Conservation (phyloP, 176 grass and related monocot genomes). For the Eragrostis curvula region DNA sequence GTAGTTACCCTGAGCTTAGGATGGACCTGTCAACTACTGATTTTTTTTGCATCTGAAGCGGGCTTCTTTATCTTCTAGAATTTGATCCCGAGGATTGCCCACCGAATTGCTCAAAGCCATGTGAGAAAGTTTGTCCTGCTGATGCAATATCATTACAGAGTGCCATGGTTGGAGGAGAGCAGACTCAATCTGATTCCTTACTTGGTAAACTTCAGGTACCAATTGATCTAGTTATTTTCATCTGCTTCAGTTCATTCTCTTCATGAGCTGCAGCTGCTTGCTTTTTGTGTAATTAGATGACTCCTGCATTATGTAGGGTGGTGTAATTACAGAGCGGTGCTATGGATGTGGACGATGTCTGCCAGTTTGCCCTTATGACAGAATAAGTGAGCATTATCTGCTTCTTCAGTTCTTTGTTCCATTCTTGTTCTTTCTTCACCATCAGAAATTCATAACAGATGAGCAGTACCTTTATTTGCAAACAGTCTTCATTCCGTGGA, state of each 20-base stretch:
- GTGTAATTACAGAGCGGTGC: conserved; percentile 82
- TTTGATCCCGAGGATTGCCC: conserved; percentile 92
- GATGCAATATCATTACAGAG: conserved; percentile 73
- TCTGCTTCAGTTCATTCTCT: conserved; percentile 14
- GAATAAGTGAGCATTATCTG: conserved; percentile 69
- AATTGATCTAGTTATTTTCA: conserved; percentile 15
- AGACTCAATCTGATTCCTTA: conserved; percentile 26
- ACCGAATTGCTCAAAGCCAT: conserved; percentile 75
- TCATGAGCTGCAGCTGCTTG: not conserved
- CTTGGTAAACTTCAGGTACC: conserved; percentile 63
- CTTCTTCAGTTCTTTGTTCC: not conserved
- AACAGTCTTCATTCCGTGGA: not conserved
- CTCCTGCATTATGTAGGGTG: conserved; percentile 52
- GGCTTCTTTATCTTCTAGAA: conserved; percentile 47
- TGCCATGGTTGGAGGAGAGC: conserved; percentile 24
- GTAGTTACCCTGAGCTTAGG: not conserved
- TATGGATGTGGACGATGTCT: conserved; percentile 92
- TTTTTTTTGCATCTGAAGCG: not conserved
- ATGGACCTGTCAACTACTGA: conserved; percentile 1
- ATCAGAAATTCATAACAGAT: not conserved
- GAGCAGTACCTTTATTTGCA: not conserved
- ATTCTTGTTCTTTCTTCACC: not conserved
- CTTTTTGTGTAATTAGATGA: conserved; percentile 13
- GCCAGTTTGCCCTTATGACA: conserved; percentile 85
- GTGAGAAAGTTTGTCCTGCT: conserved; percentile 85